These are phyloP conservation scores for Deinandra increscens DNA, from an alignment of 129 eudicot species.

Conservation along the genomic window DNA sequence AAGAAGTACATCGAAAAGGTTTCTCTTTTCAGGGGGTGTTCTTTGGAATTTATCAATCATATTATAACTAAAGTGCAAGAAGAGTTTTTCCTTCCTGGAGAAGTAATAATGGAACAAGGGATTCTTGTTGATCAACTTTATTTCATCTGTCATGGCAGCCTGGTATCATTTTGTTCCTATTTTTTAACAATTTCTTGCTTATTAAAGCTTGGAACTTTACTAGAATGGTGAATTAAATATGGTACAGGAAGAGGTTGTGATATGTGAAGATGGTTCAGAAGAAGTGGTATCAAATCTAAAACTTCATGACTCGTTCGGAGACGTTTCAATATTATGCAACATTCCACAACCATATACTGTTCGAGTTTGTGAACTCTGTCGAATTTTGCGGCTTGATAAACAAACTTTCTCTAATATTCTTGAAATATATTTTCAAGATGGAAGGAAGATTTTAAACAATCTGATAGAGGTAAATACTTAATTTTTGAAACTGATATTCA, in stretches of 20 bases:
- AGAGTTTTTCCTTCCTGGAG: slow-evolving; percentile 95
- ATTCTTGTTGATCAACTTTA: slow-evolving; percentile 84
- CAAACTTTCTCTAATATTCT: slow-evolving; percentile 76
- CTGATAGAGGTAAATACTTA: slow-evolving; percentile 63
- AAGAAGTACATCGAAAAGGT: slow-evolving; percentile 53
- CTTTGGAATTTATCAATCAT: slow-evolving; percentile 76
- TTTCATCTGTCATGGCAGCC: slow-evolving; percentile 73
- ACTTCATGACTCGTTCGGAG: slow-evolving; percentile 72
- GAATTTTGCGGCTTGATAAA: slow-evolving; percentile 79
- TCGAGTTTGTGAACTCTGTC: slow-evolving; percentile 71
- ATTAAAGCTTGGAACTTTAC: neutral
- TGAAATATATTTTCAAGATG: slow-evolving; percentile 88
- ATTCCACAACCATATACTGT: slow-evolving; percentile 91
- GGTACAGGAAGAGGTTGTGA: slow-evolving; percentile 74
- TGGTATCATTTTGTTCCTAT: slow-evolving; percentile 44
- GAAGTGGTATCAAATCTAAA: slow-evolving; percentile 47
- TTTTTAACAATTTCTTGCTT: neutral
- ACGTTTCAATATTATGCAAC: slow-evolving; percentile 79
- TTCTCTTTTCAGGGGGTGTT: slow-evolving; percentile 77
- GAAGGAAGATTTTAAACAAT: slow-evolving; percentile 65
- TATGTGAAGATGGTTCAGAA: slow-evolving; percentile 64
- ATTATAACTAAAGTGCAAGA: slow-evolving; percentile 83
- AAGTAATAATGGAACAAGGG: slow-evolving; percentile 89
- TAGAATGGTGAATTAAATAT: slow-evolving; percentile 12
- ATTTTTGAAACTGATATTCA: neutral